These are phyloP conservation scores for Linnemannia elongata DNA, from an alignment of 192 early-diverging fungal genomes.

Conservation along the genomic window DNA sequence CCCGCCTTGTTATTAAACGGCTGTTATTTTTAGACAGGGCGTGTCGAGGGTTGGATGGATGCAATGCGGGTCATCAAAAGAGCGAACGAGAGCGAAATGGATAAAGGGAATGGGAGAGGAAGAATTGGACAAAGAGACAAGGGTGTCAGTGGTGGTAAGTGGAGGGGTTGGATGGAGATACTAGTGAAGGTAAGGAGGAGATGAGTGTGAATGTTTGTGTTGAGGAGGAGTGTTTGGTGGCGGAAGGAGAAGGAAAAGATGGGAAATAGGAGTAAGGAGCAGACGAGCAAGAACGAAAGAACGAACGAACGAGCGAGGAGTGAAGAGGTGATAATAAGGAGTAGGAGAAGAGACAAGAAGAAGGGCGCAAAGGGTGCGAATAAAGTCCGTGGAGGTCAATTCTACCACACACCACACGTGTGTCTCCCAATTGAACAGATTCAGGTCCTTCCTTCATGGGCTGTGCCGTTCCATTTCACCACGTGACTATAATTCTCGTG, in stretches of 20 bases:
- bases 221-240: background rate
- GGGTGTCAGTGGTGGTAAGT: background rate
- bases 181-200: background rate
- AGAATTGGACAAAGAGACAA: background rate
- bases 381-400: background rate
- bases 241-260: background rate
- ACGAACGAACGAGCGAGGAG: background rate
- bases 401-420: too few relatives aligned
- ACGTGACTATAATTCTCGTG: background rate
- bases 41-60: background rate
- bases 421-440: too few relatives aligned
- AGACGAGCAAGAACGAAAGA: background rate
- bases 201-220: background rate
- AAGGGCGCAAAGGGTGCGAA: background rate
- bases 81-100: background rate
- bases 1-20: background rate
- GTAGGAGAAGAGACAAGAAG: background rate
- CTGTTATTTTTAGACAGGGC: background rate
- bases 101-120: too few relatives aligned
- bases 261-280: background rate
- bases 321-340: background rate
- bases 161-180: background rate
- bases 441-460: background rate
- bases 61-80: background rate
- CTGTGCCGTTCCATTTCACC: background rate